Evolutionary conservation across 768 basidiomycete genomes (phyloP).

Genomic region (Artomyces pyxidatus): DNA sequence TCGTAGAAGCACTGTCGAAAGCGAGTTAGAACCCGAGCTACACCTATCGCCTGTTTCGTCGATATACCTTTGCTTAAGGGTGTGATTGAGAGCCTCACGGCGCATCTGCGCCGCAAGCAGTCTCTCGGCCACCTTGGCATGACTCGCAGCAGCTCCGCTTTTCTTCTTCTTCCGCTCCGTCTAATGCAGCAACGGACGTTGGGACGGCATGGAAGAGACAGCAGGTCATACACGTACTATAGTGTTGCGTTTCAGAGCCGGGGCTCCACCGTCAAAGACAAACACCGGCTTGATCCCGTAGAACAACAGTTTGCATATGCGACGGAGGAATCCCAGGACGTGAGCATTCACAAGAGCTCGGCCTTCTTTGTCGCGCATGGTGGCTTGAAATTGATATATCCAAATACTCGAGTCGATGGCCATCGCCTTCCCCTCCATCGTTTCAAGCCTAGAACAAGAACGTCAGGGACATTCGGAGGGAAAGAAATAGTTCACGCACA

Average conservation of each 20-base stretch:
- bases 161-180: constrained; percentile 86
- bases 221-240: constrained; percentile 46
- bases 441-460: constrained; percentile 54
- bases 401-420: constrained; percentile 99
- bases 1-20: constrained; percentile 5
- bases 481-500: constrained; percentile 42
- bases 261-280: constrained; percentile 97
- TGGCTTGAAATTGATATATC: constrained; percentile 99
- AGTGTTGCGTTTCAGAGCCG: constrained; percentile 79
- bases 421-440: constrained; percentile 87
- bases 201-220: neutral
- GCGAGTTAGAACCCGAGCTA: no score
- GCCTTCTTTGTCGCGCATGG: constrained; percentile 97
- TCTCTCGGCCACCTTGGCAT: constrained; percentile 83
- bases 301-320: constrained; percentile 91
- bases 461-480: neutral
- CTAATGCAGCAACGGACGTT: constrained; percentile 31
- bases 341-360: constrained; percentile 87
- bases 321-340: constrained; percentile 80
- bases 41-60: no score
- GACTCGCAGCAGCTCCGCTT: constrained; percentile 78
- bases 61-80: constrained; percentile 35
- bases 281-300: constrained; percentile 98
- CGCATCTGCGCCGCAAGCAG: constrained; percentile 91
- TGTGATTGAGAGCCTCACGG: constrained; percentile 72